Conservation (phyloP, 169 alveolate genomes). For the Cryptosporidium bovis region DNA sequence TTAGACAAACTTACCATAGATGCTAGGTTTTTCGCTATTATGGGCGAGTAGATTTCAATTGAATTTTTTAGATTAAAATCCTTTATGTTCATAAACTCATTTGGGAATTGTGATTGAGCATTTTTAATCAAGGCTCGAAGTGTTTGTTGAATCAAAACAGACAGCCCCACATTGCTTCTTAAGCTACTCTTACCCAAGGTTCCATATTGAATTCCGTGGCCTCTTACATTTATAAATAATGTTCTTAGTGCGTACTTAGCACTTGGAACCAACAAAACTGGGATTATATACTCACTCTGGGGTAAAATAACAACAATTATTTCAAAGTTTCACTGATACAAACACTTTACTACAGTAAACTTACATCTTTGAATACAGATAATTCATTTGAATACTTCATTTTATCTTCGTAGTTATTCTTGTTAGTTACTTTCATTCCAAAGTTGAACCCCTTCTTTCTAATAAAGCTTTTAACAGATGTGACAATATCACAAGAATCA, state of each 20-base stretch:
- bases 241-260: conserved; percentile 21
- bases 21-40: conserved; percentile 45
- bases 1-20: conserved; percentile 51
- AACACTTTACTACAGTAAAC: background rate
- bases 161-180: conserved; percentile 41
- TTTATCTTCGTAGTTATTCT: background rate
- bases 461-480: conserved; percentile 45
- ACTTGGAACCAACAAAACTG: conserved; percentile 27
- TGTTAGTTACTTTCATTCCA: conserved; percentile 36
- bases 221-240: conserved; percentile 47
- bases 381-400: conserved; percentile 8
- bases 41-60: conserved; percentile 39
- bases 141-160: conserved; percentile 30
- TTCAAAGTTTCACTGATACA: background rate
- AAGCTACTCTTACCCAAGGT: conserved; percentile 54
- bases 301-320: background rate
- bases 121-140: conserved; percentile 13
- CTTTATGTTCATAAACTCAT: conserved; percentile 33
- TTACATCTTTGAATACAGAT: conserved; percentile 20
- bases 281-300: conserved; percentile 38
- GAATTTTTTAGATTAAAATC: conserved; percentile 27
- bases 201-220: conserved; percentile 67
- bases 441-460: conserved; percentile 1
- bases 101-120: conserved; percentile 8
- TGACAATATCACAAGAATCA: conserved; percentile 33